Evolutionary conservation across 352 stramenopile species (phyloP).

Genomic region (Globisporangium alternatum): DNA sequence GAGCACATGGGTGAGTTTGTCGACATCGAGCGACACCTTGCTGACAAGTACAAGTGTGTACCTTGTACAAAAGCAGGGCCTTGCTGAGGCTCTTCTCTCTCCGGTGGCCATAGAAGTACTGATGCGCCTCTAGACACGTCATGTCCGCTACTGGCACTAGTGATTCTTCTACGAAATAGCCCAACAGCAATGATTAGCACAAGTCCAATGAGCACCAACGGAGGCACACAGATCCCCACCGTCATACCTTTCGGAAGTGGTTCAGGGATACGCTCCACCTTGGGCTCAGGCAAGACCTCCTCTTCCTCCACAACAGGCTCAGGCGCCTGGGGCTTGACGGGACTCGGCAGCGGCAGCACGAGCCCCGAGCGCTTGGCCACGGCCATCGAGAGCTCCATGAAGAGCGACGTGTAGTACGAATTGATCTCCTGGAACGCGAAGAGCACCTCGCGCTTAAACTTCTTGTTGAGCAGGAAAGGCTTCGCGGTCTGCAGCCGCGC

Average conservation of each 20-base stretch:
- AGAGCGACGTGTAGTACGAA: slow-evolving; percentile 80
- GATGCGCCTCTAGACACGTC: slow-evolving; percentile 60
- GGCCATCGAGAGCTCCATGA: slow-evolving; percentile 80
- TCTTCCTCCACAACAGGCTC: slow-evolving; percentile 15
- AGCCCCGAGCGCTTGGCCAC: slow-evolving; percentile 49
- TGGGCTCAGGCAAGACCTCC: background rate
- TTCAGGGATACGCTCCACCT: slow-evolving; percentile 6
- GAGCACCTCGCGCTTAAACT: slow-evolving; percentile 68
- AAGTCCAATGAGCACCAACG: background rate
- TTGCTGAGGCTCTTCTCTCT: slow-evolving; percentile 30
- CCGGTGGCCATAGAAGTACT: slow-evolving; percentile 63
- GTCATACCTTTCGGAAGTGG: background rate
- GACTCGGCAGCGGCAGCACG: slow-evolving; percentile 45
- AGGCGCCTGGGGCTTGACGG: slow-evolving; percentile 21
- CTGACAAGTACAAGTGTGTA: slow-evolving; percentile 14
- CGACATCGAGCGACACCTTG: background rate
- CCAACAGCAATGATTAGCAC: background rate
- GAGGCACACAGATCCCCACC: too few species aligned
- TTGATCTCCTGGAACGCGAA: slow-evolving; percentile 87
- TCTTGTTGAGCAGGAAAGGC: slow-evolving; percentile 66
- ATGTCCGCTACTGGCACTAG: slow-evolving; percentile 14
- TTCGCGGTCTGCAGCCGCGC: slow-evolving; percentile 54
- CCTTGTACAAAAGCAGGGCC: slow-evolving; percentile 56
- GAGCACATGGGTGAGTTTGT: background rate
- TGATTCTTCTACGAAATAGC: background rate